Conservation (phyloP, 2,329 filamentous ascomycete genomes). For the Aspergillus sp. region DNA sequence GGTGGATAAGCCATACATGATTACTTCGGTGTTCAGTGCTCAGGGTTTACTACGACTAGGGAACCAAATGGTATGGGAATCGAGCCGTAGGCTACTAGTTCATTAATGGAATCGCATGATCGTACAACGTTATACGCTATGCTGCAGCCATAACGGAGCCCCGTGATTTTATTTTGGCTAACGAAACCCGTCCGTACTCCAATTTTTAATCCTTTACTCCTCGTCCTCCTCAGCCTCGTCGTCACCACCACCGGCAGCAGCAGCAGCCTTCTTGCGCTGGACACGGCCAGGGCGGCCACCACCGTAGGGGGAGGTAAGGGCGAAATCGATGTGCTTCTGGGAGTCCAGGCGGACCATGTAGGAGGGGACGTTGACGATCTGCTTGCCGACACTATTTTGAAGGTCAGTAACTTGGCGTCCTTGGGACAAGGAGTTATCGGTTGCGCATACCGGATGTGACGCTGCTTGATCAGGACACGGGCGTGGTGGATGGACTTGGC, state of each 20-base stretch:
- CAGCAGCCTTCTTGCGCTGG: constrained; percentile 99
- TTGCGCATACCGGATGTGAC: constrained; percentile 73
- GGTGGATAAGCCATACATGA: constrained; percentile 12
- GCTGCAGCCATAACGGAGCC: constrained; percentile 42
- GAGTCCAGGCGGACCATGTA: constrained; percentile 99
- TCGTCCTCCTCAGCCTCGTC: constrained; percentile 79
- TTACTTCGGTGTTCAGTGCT: constrained; percentile 6
- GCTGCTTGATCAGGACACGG: constrained; percentile 98
- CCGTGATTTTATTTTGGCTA: constrained; percentile 36
- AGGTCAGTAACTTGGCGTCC: neutral
- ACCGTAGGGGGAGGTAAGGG: constrained; percentile 95
- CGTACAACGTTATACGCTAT: constrained; percentile 45
- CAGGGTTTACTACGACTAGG: constrained; percentile 1
- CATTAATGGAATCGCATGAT: constrained; percentile 41
- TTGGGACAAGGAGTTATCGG: neutral
- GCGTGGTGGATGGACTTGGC: constrained; percentile 99
- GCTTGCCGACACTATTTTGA: constrained; percentile 81
- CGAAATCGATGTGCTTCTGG: constrained; percentile 99
- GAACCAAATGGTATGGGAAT: constrained; percentile 34
- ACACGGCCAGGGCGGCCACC: constrained; percentile 96
- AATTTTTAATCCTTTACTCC: constrained; percentile 48
- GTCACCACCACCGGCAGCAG: constrained; percentile 70
- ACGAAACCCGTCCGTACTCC: constrained; percentile 44
- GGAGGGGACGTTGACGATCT: constrained; percentile 99
- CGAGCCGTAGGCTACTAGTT: constrained; percentile 41